A percentile compares a stretch with the other conserved stretches of the same genome.
These are phyloP conservation scores for Carex cristatella DNA, from an alignment of 176 grass and related monocot genomes.

Conservation along the genomic window DNA sequence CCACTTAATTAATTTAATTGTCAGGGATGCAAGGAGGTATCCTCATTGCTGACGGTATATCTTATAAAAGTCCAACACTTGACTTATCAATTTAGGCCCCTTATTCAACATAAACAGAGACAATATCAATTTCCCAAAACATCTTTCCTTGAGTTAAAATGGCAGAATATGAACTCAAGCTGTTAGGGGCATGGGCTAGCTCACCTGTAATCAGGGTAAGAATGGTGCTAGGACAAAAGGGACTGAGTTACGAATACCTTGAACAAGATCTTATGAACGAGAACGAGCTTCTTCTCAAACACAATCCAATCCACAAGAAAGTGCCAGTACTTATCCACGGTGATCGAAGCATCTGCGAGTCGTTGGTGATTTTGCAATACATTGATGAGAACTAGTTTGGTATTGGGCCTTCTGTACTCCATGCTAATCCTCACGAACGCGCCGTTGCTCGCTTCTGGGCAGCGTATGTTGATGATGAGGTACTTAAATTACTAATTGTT, in stretches of 20 bases:
- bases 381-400: slow-evolving; percentile 15
- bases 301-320: slow-evolving; percentile 20
- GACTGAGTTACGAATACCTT: slow-evolving; percentile 2
- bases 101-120: not conserved
- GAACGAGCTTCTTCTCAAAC: slow-evolving; percentile 30
- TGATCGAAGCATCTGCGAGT: slow-evolving; percentile 16
- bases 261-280: not conserved
- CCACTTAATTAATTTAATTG: not conserved
- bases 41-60: not conserved
- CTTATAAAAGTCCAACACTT: not conserved
- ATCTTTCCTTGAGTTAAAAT: not conserved
- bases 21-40: not conserved
- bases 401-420: not conserved
- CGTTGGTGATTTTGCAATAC: slow-evolving; percentile 19
- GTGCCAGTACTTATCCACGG: slow-evolving; percentile 24
- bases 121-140: not conserved
- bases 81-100: not conserved
- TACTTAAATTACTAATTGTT: not conserved
- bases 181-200: slow-evolving; percentile 3
- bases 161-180: not conserved
- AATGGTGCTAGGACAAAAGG: slow-evolving; percentile 20
- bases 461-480: slow-evolving; percentile 43
- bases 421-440: slow-evolving; percentile 11
- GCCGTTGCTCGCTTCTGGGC: slow-evolving; percentile 38
- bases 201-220: slow-evolving; percentile 1